A percentile compares a stretch with the other conserved stretches of the same genome.
Evolutionary conservation across 352 stramenopile genomes (phyloP).

Genomic region (Thraustochytrium sp.): DNA sequence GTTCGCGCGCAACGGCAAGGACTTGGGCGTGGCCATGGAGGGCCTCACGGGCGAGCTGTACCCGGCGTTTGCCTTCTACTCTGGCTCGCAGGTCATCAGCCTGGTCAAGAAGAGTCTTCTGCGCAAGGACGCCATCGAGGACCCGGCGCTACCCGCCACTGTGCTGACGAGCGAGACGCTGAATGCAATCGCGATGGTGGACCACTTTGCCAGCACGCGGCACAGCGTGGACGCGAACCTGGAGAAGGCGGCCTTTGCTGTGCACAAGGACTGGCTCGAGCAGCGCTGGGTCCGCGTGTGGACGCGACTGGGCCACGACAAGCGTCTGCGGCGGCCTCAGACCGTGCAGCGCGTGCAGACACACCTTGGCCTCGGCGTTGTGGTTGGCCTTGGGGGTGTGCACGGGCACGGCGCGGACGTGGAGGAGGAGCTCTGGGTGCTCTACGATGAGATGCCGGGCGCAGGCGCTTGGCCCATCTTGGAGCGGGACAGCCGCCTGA

Average conservation of each 20-base stretch:
- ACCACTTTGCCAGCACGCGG: conserved; percentile 54
- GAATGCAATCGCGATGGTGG: not conserved
- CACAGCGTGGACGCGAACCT: conserved; percentile 52
- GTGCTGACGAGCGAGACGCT: conserved; percentile 31
- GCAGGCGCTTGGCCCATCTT: conserved; percentile 63
- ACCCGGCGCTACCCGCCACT: not conserved
- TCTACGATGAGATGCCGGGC: conserved; percentile 66
- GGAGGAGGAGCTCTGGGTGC: conserved; percentile 63
- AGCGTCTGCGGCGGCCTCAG: conserved; percentile 56
- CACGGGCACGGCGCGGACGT: too few species aligned
- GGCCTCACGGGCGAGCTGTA: conserved; percentile 78
- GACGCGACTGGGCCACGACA: conserved; percentile 61
- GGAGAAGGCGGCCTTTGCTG: conserved; percentile 54
- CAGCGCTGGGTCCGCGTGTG: conserved; percentile 58
- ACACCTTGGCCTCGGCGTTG: conserved; percentile 62
- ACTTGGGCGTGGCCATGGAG: conserved; percentile 79
- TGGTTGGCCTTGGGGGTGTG: conserved; percentile 59
- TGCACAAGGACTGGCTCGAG: conserved; percentile 60
- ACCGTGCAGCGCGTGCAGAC: conserved; percentile 63
- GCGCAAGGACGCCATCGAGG: conserved; percentile 49
- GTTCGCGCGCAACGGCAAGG: conserved; percentile 74
- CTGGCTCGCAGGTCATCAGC: conserved; percentile 69
- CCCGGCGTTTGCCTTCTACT: conserved; percentile 85
- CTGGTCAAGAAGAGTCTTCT: conserved; percentile 53
- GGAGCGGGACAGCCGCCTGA: conserved; percentile 1